Conservation (phyloP, 2,329 filamentous ascomycete species). For the Claviceps sp. region DNA sequence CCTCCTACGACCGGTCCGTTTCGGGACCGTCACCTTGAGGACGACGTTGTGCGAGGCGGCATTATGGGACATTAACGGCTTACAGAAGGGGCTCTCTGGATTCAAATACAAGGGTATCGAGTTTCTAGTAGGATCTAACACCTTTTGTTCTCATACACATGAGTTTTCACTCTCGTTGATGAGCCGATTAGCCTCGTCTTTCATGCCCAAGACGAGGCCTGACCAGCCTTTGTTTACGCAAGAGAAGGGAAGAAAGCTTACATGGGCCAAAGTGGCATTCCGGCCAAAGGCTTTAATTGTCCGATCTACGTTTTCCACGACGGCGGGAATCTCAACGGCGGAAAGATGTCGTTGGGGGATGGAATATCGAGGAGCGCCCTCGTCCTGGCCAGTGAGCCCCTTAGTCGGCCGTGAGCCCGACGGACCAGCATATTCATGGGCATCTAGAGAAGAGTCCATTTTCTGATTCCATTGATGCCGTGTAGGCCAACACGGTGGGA, state of each 20-base stretch:
- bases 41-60: slow-evolving; percentile 70
- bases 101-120: slow-evolving; percentile 61
- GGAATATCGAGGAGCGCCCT: slow-evolving; percentile 20
- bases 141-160: slow-evolving; percentile 16
- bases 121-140: slow-evolving; percentile 33
- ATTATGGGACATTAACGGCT: slow-evolving; percentile 65
- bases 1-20: slow-evolving; percentile 71
- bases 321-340: slow-evolving; percentile 30
- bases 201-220: not conserved
- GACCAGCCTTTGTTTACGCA: not conserved
- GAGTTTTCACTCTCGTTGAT: too few species aligned
- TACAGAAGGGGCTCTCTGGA: slow-evolving; percentile 65
- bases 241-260: slow-evolving; percentile 11
- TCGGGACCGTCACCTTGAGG: slow-evolving; percentile 76
- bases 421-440: not conserved
- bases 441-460: not conserved
- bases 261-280: slow-evolving; percentile 24
- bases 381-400: slow-evolving; percentile 2
- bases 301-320: slow-evolving; percentile 30
- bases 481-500: not conserved
- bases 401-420: not conserved
- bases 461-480: not conserved
- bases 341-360: slow-evolving; percentile 22
- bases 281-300: slow-evolving; percentile 29
- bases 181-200: not conserved